Conservation (phyloP, 768 basidiomycete species). For the Phanerodontia chrysosporium region DNA sequence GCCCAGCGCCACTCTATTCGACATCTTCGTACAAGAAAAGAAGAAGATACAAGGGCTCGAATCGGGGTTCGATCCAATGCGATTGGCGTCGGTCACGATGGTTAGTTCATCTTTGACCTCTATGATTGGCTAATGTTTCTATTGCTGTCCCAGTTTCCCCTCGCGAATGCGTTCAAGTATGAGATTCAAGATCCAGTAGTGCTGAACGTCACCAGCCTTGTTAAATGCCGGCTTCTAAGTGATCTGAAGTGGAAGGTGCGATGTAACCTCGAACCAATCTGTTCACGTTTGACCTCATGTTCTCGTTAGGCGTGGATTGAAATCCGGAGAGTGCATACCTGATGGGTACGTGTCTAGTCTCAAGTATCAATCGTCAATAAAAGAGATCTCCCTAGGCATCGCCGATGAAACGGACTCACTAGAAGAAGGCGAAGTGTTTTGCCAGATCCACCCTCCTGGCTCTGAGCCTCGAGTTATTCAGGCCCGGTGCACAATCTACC, state of each 20-base stretch:
- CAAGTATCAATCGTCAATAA: too few species aligned
- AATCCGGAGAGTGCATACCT: slow-evolving; percentile 8
- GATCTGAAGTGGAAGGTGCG: slow-evolving; percentile 11
- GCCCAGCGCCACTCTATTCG: background rate
- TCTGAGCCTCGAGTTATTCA: background rate
- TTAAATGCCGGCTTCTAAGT: slow-evolving; percentile 6
- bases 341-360: slow-evolving; percentile 2
- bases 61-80: background rate
- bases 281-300: background rate
- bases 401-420: slow-evolving; percentile 10
- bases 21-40: slow-evolving; percentile 10
- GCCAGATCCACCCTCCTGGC: slow-evolving; percentile 7
- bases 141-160: slow-evolving; percentile 3
- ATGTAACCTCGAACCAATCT: background rate
- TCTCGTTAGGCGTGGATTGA: slow-evolving; percentile 8
- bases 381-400: background rate
- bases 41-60: slow-evolving; percentile 4
- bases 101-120: background rate
- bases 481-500: slow-evolving; percentile 7
- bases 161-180: background rate
- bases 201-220: background rate
- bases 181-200: slow-evolving; percentile 3
- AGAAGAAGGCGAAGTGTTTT: slow-evolving; percentile 7
- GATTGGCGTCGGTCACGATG: background rate
- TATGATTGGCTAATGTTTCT: background rate